Conservation (phyloP, 805 yeast species). For the Schizosaccharomyces pombe region DNA sequence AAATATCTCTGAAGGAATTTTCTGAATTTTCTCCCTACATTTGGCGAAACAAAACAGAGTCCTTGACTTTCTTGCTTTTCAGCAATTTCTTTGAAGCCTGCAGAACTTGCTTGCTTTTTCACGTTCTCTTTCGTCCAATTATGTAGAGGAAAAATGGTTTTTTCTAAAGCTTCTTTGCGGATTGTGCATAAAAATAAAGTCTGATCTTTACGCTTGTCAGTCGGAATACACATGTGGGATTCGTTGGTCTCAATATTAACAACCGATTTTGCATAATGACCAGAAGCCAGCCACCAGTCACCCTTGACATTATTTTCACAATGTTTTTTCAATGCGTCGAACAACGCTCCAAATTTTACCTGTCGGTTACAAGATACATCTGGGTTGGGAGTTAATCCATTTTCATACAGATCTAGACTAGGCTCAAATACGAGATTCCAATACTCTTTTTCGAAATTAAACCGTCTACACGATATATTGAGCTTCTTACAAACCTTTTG, state of each 20-base stretch:
- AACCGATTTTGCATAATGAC: constrained; percentile 19
- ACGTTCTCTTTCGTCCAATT: constrained; percentile 52
- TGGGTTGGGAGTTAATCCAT: constrained; percentile 81
- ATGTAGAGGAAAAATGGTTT: constrained; percentile 59
- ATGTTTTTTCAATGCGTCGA: constrained; percentile 27
- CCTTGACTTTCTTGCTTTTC: constrained; percentile 87
- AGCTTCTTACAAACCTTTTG: constrained; percentile 35
- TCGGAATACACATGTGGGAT: constrained; percentile 28
- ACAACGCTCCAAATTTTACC: constrained; percentile 67
- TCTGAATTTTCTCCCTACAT: constrained; percentile 35
- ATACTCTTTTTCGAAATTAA: constrained; percentile 72
- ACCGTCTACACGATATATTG: constrained; percentile 45
- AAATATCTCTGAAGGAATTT: constrained; percentile 56
- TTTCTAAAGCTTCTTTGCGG: constrained; percentile 21
- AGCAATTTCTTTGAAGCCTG: constrained; percentile 23
- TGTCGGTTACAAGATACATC: constrained; percentile 69
- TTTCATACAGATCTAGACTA: constrained; percentile 49
- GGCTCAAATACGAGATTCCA: constrained; percentile 87
- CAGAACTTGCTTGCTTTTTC: constrained; percentile 35
- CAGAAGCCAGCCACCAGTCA: constrained; percentile 91
- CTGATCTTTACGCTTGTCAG: constrained; percentile 52
- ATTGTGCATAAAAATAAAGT: constrained; percentile 70
- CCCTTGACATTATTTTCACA: constrained; percentile 16
- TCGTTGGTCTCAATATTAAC: not conserved
- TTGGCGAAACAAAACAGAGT: constrained; percentile 50